Percentiles rank a stretch among this genome's conserved stretches.
These are phyloP conservation scores for Pachysandra terminalis DNA, from an alignment of 164 flowering plant genomes.

Conservation along the genomic window DNA sequence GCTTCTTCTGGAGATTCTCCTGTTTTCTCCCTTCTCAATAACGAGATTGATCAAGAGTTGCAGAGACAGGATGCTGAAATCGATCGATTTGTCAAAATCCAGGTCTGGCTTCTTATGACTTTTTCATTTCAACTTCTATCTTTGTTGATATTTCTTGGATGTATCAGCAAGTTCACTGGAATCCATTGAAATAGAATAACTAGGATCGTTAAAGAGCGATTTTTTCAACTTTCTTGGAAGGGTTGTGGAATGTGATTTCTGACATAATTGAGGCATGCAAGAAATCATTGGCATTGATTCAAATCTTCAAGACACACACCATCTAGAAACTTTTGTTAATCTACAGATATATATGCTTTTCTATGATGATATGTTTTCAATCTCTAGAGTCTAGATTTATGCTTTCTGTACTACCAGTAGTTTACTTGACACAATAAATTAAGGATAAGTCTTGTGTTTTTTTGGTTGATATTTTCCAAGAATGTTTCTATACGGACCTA, in stretches of 20 bases:
- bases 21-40: conserved; percentile 46
- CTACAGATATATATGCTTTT: too few relatives aligned
- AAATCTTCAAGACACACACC: too few relatives aligned
- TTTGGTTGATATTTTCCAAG: neutral
- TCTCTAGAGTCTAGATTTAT: neutral
- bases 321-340: too few relatives aligned
- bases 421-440: neutral
- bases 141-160: too few relatives aligned
- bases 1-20: conserved; percentile 66
- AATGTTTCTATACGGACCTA: too few relatives aligned
- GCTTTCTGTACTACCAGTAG: neutral
- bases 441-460: neutral
- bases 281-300: too few relatives aligned
- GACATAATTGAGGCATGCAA: too few relatives aligned
- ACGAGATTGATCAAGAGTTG: conserved; percentile 59
- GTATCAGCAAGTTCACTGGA: too few relatives aligned
- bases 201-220: neutral
- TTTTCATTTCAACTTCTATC: neutral
- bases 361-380: neutral
- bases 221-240: neutral
- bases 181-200: neutral
- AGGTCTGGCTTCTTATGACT: conserved; percentile 36
- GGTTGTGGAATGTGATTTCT: too few relatives aligned
- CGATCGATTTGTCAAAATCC: conserved; percentile 67
- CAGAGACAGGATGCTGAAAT: conserved; percentile 73